A percentile compares a stretch with the other conserved stretches of the same genome.
Conservation (phyloP, 78 protist genomes). For the Trichosphaerium sp. region DNA sequence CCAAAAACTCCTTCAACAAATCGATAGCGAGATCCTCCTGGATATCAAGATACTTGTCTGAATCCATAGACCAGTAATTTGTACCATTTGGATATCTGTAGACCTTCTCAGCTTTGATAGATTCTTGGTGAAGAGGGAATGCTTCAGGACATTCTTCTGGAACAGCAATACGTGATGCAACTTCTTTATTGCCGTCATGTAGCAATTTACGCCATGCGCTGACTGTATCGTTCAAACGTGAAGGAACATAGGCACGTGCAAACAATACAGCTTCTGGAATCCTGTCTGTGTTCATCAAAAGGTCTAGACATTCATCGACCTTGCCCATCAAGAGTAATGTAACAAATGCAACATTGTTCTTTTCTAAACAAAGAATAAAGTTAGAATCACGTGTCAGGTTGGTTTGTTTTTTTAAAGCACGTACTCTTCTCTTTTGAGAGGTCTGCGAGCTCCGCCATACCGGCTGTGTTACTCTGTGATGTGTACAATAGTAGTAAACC, state of each 20-base stretch:
- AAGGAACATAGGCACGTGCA: constrained; percentile 76
- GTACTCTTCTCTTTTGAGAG: constrained; percentile 13
- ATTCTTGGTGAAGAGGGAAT: no score
- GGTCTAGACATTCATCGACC: constrained; percentile 53
- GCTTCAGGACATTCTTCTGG: no score
- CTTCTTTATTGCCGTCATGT: no score
- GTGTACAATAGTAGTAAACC: constrained; percentile 74
- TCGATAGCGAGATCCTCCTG: no score
- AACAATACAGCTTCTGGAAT: constrained; percentile 86
- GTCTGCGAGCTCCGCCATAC: constrained; percentile 14
- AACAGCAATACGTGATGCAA: no score
- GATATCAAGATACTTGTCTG: no score
- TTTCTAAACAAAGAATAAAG: neutral
- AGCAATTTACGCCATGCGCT: neutral
- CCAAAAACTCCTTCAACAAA: no score
- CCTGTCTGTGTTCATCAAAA: constrained; percentile 47
- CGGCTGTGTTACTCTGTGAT: constrained; percentile 30
- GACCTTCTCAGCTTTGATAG: no score
- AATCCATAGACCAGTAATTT: no score
- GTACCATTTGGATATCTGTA: no score
- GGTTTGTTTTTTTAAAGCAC: neutral
- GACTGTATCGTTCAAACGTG: neutral
- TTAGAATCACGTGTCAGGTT: neutral
- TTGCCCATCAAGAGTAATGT: constrained; percentile 15
- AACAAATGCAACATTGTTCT: constrained; percentile 54